Evolutionary conservation across 352 stramenopile genomes (phyloP), one percentile per base, ranked within the genome.

Genomic region (Aphanomyces euteiches): DNA sequence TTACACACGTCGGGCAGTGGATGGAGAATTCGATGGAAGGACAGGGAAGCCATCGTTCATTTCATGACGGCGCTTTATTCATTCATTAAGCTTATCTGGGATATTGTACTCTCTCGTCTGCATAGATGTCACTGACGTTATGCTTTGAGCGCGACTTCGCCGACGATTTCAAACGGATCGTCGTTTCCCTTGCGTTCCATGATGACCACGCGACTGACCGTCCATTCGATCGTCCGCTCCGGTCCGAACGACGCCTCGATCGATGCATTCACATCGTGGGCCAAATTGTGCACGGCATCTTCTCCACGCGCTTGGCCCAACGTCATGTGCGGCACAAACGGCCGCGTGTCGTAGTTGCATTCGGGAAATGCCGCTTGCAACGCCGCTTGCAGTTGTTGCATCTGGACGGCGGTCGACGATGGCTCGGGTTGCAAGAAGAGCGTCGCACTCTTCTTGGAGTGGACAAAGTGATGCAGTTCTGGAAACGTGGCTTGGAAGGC

Each of bases 301-400:
- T 28, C 28, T 28, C 28, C 28, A 28, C 28, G 28, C 28, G 57
- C 39, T 66, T 66, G 57, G 39, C 57, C 57, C 15, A 66, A 17
- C 12, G 57, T 53, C 36, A 66, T 7, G 17, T 66, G 57, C 37
- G 57, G 57, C 10, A 50, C 57, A 34, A 66, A 66, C n/a, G 57
- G 37, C 6, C 57, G 57, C 7, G 37, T 66, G 57, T 66, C 57
- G 40, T 66, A 41, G 39, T 66, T 50, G n/a, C 57, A 66, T 38
- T 66, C 57, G 36, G 57, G 57, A 19, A 66, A 66, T n/a, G 57
- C 57, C 6, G 37, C 57, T 34, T 66, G 57, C 12, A 66, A 19
- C n/a, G 37, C 40, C 13, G 57, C 57, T 34, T 66, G 57, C n/a
- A 66, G 36, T 15, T 17, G 17, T 21, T 53, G 13, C 13, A 66